Conservation (phyloP, 106 monocot species). For the Dendrobium chrysotoxum region DNA sequence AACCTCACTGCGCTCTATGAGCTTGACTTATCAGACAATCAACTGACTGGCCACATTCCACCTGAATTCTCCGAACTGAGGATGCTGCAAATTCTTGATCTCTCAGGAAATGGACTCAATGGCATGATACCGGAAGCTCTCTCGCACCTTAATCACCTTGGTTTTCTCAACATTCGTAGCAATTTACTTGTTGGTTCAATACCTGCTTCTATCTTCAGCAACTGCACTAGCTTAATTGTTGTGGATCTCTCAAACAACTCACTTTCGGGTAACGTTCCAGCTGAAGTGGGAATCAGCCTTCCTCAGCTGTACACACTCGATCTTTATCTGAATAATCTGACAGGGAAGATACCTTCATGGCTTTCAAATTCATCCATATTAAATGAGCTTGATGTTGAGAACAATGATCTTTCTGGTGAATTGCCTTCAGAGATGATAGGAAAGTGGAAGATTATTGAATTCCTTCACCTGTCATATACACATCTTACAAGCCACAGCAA, state of each 20-base stretch:
- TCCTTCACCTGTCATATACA: slow-evolving; percentile 34
- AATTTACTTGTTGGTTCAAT: slow-evolving; percentile 28
- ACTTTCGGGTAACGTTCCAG: slow-evolving; percentile 25
- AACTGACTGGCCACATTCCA: slow-evolving; percentile 25
- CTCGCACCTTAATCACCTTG: slow-evolving; percentile 19
- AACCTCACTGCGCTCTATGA: slow-evolving; percentile 25
- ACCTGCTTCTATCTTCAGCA: slow-evolving; percentile 25
- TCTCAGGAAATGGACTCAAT: slow-evolving; percentile 21
- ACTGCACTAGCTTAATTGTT: slow-evolving; percentile 22
- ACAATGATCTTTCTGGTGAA: slow-evolving; percentile 26
- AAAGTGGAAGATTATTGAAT: slow-evolving; percentile 6
- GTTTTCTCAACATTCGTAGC: slow-evolving; percentile 20
- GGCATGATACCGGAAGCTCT: slow-evolving; percentile 25
- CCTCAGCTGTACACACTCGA: slow-evolving; percentile 4
- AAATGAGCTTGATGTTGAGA: slow-evolving; percentile 20
- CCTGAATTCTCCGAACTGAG: slow-evolving; percentile 21
- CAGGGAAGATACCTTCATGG: slow-evolving; percentile 29
- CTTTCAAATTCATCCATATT: slow-evolving; percentile 27
- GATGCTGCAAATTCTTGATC: slow-evolving; percentile 11
- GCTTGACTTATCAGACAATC: slow-evolving; percentile 35
- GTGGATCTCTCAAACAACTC: slow-evolving; percentile 27
- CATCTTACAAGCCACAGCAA: slow-evolving; percentile 14
- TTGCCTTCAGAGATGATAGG: slow-evolving; percentile 20
- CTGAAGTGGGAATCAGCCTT: background rate
- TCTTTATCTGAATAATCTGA: slow-evolving; percentile 28